Evolutionary conservation across 2,329 filamentous ascomycete species (phyloP), one percentile per base, ranked within the genome.

Genomic region (Diaporthe sp.): DNA sequence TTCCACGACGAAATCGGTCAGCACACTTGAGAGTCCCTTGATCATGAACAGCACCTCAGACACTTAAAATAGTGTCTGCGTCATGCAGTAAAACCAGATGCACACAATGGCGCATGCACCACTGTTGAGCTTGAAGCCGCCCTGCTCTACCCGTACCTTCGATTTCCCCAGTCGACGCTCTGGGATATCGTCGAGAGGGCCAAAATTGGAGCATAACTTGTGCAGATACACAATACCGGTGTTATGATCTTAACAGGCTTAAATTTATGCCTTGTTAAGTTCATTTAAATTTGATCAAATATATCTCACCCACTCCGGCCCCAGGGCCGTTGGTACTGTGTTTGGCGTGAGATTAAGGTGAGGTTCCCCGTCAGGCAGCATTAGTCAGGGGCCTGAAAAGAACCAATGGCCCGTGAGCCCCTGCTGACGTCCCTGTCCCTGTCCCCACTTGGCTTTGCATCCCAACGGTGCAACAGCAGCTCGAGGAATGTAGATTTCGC

Each of bases 401-500:
- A 53, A 68, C 46, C 28, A 34, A 9, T 68, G 62, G 62, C 31
- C 46, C 46, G 31, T 68, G 62, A n/a, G 28, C 2, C 61, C 37
- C 58, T 25, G 22, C 28, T 12, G 15, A 7, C 19, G 22, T 31
- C 71, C 51, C 55, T 67, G 44, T 51, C 12, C 62, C 62, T 53
- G 62, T 10, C 6, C 37, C 62, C 46, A 49, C 44, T 28, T 53
- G 34, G 31, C 31, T 28, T 22, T 2, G n/a, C 58, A 25, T 68
- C 46, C 62, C 62, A 68, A 68, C 62, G 31, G 44, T 28, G 49
- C 49, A 51, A 22, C 46, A 61, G 39, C 55, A 49, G 39, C 25
- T 34, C 13, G 13, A 51, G 44, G 44, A 72, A 75, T 62, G 57
- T 44, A 9, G 53, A 72, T 75, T 79, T 79, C 77, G 71, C 80